These are phyloP conservation scores for Aureoboletus auriporus DNA, from an alignment of 768 basidiomycete genomes.

Conservation along the genomic window DNA sequence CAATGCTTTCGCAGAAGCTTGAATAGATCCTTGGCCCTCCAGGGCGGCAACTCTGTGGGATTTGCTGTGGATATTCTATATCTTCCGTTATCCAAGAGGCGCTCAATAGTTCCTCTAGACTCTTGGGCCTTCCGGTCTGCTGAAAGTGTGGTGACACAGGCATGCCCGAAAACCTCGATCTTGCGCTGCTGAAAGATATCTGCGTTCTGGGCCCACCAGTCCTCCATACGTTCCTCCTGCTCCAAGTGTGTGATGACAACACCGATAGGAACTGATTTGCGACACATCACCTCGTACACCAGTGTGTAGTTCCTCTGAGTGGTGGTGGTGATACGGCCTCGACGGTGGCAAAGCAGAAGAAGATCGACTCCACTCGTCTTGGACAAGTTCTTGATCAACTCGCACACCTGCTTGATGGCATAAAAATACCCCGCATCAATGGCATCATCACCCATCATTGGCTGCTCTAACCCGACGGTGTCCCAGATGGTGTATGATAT, in stretches of 20 bases:
- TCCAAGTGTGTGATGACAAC: background rate
- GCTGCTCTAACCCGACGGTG: conserved; percentile 1
- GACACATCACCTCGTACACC: background rate
- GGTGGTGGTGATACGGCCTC: background rate
- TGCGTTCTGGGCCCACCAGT: background rate
- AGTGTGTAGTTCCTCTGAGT: background rate
- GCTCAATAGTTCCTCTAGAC: background rate
- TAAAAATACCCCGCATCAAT: background rate
- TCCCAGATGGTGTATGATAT: conserved; percentile 2
- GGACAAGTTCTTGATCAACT: background rate
- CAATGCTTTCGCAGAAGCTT: background rate
- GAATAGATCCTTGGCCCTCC: background rate
- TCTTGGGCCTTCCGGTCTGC: background rate
- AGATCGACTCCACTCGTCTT: background rate
- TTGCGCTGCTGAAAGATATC: background rate
- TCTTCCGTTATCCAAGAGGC: background rate
- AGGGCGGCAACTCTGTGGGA: background rate
- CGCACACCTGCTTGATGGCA: background rate
- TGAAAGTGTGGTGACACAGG: background rate
- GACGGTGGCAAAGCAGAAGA: background rate
- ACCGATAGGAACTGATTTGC: background rate
- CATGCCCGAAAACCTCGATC: background rate
- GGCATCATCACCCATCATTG: background rate
- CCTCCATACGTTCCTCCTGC: background rate
- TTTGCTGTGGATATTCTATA: background rate